Evolutionary conservation across 352 stramenopile genomes (phyloP).

Genomic region (Blastocystis hominis): DNA sequence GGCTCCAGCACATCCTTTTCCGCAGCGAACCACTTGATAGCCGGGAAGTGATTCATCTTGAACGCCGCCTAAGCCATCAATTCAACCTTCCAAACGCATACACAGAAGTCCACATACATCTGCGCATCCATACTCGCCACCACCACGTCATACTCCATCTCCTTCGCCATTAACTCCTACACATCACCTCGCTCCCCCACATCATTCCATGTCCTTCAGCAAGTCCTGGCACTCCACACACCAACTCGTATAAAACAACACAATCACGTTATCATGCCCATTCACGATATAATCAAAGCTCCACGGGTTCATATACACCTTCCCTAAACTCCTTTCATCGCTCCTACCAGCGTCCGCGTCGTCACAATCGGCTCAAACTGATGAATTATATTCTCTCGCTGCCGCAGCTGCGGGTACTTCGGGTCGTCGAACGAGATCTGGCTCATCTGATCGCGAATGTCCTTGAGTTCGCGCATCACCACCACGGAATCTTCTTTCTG

Average conservation of each 20-base stretch:
- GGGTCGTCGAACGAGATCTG: neutral
- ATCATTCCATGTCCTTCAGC: slow-evolving; percentile 23
- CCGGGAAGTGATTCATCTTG: slow-evolving; percentile 24
- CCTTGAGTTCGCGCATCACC: neutral
- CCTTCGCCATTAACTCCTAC: slow-evolving; percentile 23
- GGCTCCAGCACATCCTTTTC: slow-evolving; percentile 4
- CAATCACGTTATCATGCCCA: slow-evolving; percentile 17
- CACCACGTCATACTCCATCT: slow-evolving; percentile 22
- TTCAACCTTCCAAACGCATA: neutral
- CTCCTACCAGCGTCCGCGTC: neutral
- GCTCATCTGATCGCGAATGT: slow-evolving; percentile 1
- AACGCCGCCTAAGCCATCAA: neutral
- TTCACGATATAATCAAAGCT: slow-evolving; percentile 39
- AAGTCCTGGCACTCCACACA: slow-evolving; percentile 23
- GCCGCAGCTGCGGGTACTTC: neutral
- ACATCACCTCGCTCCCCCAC: neutral
- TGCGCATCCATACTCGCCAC: slow-evolving; percentile 44
- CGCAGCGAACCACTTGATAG: slow-evolving; percentile 13
- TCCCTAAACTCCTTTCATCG: neutral
- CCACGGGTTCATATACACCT: slow-evolving; percentile 43
- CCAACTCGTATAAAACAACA: slow-evolving; percentile 28
- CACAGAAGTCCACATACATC: slow-evolving; percentile 45
- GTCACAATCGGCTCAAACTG: slow-evolving; percentile 45
- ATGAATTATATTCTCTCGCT: slow-evolving; percentile 47
- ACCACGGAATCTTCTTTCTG: slow-evolving; percentile 1